These are phyloP conservation scores for Maudiozyma bulderi DNA, from an alignment of 805 yeast genomes.

Conservation along the genomic window DNA sequence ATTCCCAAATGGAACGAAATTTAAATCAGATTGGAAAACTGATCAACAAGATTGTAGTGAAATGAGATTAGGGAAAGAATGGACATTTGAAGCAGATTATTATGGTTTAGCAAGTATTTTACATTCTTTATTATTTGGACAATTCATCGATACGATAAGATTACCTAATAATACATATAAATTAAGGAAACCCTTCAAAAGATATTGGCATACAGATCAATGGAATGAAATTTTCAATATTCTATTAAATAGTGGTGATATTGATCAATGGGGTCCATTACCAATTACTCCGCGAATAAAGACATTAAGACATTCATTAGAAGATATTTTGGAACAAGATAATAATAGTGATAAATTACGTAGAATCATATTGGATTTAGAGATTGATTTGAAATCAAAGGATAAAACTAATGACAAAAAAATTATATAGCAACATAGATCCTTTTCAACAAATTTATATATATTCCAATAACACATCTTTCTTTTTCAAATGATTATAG, in stretches of 20 bases:
- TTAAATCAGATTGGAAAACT: conserved; percentile 49
- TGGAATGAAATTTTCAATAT: conserved; percentile 62
- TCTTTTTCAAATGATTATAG: not conserved
- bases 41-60: conserved; percentile 68
- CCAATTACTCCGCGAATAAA: conserved; percentile 36
- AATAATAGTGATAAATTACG: conserved; percentile 22
- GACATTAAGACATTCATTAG: conserved; percentile 7
- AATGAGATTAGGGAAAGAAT: conserved; percentile 47
- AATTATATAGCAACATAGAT: not conserved
- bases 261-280: conserved; percentile 14
- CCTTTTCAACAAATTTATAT: not conserved
- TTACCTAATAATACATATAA: conserved; percentile 24
- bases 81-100: conserved; percentile 79
- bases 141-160: conserved; percentile 40
- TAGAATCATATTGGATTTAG: conserved; percentile 30
- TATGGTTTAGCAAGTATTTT: conserved; percentile 70
- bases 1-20: conserved; percentile 41
- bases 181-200: conserved; percentile 42
- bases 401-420: not conserved
- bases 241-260: conserved; percentile 53
- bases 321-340: conserved; percentile 6
- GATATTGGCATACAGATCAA: conserved; percentile 66
- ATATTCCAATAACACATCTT: not conserved
- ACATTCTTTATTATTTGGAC: conserved; percentile 66
- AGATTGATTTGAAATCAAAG: conserved; percentile 21